A percentile compares a stretch with the other conserved stretches of the same genome.
Conservation (phyloP, 2,329 filamentous ascomycete genomes). For the Myotisia sp. region DNA sequence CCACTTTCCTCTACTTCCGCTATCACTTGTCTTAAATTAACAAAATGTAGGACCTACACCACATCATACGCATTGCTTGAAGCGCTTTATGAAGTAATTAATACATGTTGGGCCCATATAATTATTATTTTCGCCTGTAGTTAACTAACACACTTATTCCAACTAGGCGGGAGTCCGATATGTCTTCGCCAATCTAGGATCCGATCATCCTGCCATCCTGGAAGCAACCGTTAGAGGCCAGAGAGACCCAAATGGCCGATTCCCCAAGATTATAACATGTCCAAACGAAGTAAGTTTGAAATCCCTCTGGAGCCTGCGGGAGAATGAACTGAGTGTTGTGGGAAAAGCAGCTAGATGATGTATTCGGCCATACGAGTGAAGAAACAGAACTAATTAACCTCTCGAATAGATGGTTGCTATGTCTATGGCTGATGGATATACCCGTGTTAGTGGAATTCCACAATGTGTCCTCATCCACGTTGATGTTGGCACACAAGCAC, state of each 20-base stretch:
- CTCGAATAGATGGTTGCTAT: constrained; percentile 59
- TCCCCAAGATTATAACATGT: constrained; percentile 63
- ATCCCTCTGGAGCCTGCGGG: no score
- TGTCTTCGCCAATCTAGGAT: constrained; percentile 42
- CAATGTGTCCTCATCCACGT: constrained; percentile 70
- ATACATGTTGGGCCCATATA: constrained; percentile 15
- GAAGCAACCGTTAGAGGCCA: constrained; percentile 69
- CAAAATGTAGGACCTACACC: constrained; percentile 42
- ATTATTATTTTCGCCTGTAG: background rate
- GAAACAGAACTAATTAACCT: background rate
- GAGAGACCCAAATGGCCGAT: constrained; percentile 48
- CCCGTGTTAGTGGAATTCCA: constrained; percentile 54
- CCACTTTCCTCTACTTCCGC: no score
- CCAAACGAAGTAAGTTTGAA: constrained; percentile 56
- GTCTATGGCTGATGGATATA: constrained; percentile 72
- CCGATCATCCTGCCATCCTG: constrained; percentile 56
- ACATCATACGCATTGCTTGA: constrained; percentile 73
- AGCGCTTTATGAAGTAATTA: constrained; percentile 57
- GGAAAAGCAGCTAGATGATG: no score
- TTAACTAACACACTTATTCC: constrained; percentile 1
- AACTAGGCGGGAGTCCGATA: constrained; percentile 35
- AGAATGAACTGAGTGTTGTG: no score
- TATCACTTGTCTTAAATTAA: no score
- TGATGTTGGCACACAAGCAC: constrained; percentile 66
- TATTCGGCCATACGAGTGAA: no score